Base-by-base conservation (phyloP, 305 asterid genomes). In the Fraxinus sp. region DNA sequence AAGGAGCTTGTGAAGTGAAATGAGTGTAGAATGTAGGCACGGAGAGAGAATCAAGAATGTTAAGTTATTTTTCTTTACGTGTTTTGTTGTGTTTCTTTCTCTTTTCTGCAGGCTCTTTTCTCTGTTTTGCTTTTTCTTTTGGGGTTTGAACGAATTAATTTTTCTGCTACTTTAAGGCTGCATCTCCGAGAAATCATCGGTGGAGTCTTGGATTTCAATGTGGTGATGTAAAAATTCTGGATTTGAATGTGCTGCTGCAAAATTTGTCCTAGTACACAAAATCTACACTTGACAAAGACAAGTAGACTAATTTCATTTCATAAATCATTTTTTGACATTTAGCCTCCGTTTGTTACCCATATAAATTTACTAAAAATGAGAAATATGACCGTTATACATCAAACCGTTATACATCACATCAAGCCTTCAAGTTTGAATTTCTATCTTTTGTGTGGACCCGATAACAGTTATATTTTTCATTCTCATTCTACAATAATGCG, bases 21-120 rank as follows among this genome's bases (percentile, higher is more conserved):
- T 59, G 76, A 7, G 78, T 16, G 59, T 11, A 62, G 39, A 32
- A 11, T 44, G 52, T 44, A 44, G 11, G 49, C 16, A 11, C 52
- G 13, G 16, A 39, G 41, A 76, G 83, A 59, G 88, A 85, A 83
- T 88, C 84, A 8, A 77, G 83, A 76, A 76, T 78, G 55, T 13
- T 41, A 41, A 41, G 52, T 44, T 44, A 3, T 44, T 44, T 44
- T 44, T 52, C 76, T 74, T 26, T 77, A 78, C 55, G 28, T 59
- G 55, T 79, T 30, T 76, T 76, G 37, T 77, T 79, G 80, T 66
- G 32, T 64, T 78, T 86, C 82, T 80, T 78, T 80, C 71, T 46
- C 11, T 46, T 46, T 13, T 46, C 57, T 46, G 5, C 57, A 1
- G 55, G 46, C 78, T 78, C 13, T 24, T 28, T 28, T 46, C 57